Conservation (phyloP, 2,329 filamentous ascomycete genomes). For the Huntiella omanensis region DNA sequence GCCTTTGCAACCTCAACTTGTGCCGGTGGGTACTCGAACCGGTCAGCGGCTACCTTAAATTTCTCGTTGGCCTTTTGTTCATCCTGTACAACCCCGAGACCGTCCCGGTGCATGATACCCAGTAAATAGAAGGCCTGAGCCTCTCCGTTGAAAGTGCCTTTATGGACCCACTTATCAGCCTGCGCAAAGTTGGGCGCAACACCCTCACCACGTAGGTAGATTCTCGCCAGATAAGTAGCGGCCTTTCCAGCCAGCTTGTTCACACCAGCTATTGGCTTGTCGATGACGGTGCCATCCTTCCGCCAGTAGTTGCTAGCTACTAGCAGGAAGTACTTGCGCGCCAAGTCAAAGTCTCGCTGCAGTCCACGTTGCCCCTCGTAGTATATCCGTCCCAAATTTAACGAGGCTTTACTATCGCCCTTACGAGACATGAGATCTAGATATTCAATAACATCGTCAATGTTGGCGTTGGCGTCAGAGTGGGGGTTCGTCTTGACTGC, state of each 20-base stretch:
- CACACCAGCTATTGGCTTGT: conserved; percentile 48
- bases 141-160: conserved; percentile 57
- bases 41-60: conserved; percentile 62
- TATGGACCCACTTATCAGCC: conserved; percentile 67
- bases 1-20: conserved; percentile 69
- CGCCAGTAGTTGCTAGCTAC: conserved; percentile 70
- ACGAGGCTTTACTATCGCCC: conserved; percentile 72
- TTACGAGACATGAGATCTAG: conserved; percentile 79
- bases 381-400: conserved; percentile 67
- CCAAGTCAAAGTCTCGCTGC: conserved; percentile 51
- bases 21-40: conserved; percentile 53
- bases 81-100: conserved; percentile 53
- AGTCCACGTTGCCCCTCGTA: conserved; percentile 71
- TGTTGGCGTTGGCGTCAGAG: conserved; percentile 65
- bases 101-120: conserved; percentile 67
- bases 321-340: conserved; percentile 63
- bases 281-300: conserved; percentile 53
- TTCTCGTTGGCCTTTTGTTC: conserved; percentile 52
- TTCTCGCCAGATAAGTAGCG: conserved; percentile 71
- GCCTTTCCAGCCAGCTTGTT: conserved; percentile 69
- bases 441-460: conserved; percentile 91
- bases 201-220: conserved; percentile 78
- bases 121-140: conserved; percentile 69
- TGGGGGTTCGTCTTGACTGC: conserved; percentile 54
- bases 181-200: conserved; percentile 59